Evolutionary conservation across 2,329 filamentous ascomycete genomes (phyloP).

Genomic region (Alternaria angustiovoidea): DNA sequence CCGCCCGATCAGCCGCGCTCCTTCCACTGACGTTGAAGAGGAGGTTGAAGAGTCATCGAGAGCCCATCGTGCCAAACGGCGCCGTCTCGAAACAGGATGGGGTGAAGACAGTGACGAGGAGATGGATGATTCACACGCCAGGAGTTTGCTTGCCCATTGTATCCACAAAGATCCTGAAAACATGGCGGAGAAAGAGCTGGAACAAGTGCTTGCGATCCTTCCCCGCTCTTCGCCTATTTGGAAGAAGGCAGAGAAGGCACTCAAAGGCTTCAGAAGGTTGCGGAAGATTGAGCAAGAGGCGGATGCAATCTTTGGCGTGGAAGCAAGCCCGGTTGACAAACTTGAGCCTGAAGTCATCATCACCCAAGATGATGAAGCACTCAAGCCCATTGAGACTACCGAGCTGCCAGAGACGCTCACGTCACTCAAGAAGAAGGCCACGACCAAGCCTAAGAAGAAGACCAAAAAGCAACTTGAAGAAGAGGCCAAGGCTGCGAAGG

Average conservation of each 20-base stretch:
- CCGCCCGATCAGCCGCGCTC: constrained; percentile 76
- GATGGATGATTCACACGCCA: constrained; percentile 57
- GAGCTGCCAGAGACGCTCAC: constrained; percentile 40
- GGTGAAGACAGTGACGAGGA: constrained; percentile 59
- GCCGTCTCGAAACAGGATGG: constrained; percentile 56
- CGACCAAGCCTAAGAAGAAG: constrained; percentile 72
- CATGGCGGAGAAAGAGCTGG: constrained; percentile 70
- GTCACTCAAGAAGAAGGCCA: constrained; percentile 46
- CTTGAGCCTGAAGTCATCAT: constrained; percentile 45
- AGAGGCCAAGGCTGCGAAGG: constrained; percentile 49
- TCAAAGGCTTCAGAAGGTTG: constrained; percentile 63
- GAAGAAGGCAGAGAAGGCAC: constrained; percentile 73
- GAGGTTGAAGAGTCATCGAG: constrained; percentile 58
- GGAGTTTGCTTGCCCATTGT: constrained; percentile 58
- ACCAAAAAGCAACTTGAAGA: constrained; percentile 79
- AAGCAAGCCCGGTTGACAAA: constrained; percentile 57
- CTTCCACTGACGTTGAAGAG: constrained; percentile 60
- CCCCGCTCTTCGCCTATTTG: constrained; percentile 71
- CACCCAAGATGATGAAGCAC: constrained; percentile 55
- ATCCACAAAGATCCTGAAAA: constrained; percentile 71
- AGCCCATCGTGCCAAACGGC: constrained; percentile 55
- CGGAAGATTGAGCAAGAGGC: constrained; percentile 86
- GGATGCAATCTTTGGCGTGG: constrained; percentile 69
- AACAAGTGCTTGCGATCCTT: constrained; percentile 63
- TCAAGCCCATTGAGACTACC: constrained; percentile 49